phyloP scores from a whole-genome alignment of 1,284 basidiomycete species.

The Somion occarium region DNA sequence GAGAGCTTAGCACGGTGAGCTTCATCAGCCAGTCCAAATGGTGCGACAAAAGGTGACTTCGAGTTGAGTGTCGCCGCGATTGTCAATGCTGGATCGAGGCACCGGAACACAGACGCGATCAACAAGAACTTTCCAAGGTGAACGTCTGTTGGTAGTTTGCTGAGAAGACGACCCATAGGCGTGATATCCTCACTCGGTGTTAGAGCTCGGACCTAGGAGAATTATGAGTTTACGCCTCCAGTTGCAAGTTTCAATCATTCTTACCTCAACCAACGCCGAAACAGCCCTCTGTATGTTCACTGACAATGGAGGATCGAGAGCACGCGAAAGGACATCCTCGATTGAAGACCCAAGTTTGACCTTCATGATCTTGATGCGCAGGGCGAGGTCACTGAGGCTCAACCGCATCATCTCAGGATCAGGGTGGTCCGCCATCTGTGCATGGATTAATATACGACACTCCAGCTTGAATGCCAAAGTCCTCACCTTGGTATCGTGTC shows the following conservation, averaged over 20 bases:
- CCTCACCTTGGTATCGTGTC: conserved; percentile 72
- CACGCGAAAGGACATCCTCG: conserved; percentile 85
- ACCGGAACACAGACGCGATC: conserved; percentile 82
- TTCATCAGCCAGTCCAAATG: conserved; percentile 85
- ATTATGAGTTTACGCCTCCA: conserved; percentile 33
- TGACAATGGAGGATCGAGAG: conserved; percentile 86
- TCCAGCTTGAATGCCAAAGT: background rate
- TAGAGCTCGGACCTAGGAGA: conserved; percentile 84
- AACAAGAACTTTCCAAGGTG: conserved; percentile 95
- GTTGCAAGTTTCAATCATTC: no score
- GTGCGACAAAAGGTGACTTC: conserved; percentile 90
- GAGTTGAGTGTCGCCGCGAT: conserved; percentile 92
- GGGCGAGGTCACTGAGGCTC: conserved; percentile 89
- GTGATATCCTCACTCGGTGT: conserved; percentile 91
- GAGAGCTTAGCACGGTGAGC: conserved; percentile 81
- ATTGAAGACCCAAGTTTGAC: conserved; percentile 84
- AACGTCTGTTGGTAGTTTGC: conserved; percentile 93
- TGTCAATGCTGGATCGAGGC: conserved; percentile 92
- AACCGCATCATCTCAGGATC: conserved; percentile 95
- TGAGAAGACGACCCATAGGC: conserved; percentile 87
- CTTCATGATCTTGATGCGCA: conserved; percentile 97
- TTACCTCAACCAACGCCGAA: conserved; percentile 86
- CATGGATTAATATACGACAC: background rate
- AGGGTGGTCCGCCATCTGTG: conserved; percentile 85
- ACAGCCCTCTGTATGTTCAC: conserved; percentile 93